Percentiles rank a stretch among this genome's conserved stretches.
Conservation (phyloP, 345 rosid species). For the Theobroma cacao region DNA sequence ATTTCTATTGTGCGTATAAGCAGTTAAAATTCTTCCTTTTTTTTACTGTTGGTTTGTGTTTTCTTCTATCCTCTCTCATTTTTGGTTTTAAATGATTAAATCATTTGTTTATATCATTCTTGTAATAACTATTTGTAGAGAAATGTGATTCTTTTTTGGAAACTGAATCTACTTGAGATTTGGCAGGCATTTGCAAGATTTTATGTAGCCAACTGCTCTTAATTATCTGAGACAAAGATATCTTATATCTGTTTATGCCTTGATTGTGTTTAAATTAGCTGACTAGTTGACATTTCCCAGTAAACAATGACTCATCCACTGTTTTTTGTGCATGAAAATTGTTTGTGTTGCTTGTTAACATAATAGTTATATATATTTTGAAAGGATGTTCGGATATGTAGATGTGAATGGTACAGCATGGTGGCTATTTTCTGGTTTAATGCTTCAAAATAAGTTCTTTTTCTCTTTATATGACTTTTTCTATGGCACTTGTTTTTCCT, state of each 20-base stretch:
- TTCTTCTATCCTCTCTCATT: neutral
- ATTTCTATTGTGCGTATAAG: neutral
- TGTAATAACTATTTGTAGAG: neutral
- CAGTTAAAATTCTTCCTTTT: neutral
- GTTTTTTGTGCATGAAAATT: neutral
- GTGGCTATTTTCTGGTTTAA: neutral
- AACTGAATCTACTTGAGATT: neutral
- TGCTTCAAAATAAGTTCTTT: conserved; percentile 1
- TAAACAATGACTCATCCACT: neutral
- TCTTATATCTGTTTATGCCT: neutral
- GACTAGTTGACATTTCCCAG: neutral
- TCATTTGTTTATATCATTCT: neutral
- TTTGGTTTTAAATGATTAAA: neutral
- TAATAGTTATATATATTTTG: neutral
- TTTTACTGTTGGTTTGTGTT: neutral
- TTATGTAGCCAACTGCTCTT: neutral
- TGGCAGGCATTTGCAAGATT: neutral
- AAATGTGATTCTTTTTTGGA: neutral
- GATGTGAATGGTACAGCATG: neutral
- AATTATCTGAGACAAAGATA: neutral
- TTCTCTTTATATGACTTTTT: neutral
- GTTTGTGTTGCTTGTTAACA: neutral
- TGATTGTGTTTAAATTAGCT: neutral
- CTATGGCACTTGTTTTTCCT: neutral
- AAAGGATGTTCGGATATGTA: neutral